Evolutionary conservation across 306 rosid genomes (phyloP), one percentile per base, ranked within the genome.

Genomic region (Glycine latifolia): DNA sequence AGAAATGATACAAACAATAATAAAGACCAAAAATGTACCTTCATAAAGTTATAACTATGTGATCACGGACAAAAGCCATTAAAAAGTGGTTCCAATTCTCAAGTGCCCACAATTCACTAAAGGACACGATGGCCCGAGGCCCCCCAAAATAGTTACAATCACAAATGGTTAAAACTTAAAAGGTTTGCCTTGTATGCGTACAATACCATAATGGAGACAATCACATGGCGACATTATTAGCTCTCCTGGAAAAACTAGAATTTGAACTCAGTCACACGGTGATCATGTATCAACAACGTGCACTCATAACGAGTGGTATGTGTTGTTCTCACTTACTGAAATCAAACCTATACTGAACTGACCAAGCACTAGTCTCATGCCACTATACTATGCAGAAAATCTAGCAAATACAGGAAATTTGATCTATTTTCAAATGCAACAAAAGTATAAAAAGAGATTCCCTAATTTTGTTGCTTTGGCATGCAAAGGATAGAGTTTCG

Each of bases 21-120:
- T 44, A 48, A 76, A 58, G 76, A 67, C 37, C 20, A 83, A 7
- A 65, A 10, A 54, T 10, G 74, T 37, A 43, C 75, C 82, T 47
- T 31, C 55, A 67, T 10, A 26, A 49, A 74, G 83, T 54, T 69
- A 58, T 43, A 13, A 65, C 16, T 48, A 31, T 73, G 70, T 62
- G 81, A 53, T 43, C 67, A 59, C 71, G 63, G 79, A 79, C 86
- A 80, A 61, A 85, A 76, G 54, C 66, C 73, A 63, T 52, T 39
- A 60, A 71, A 85, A 82, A 39, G 60, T 52, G 58, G 7, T 78
- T 68, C 72, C 71, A 59, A 77, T 48, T 47, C 71, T 80, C 74
- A 70, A 44, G 79, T 46, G 77, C 26, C 26, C 71, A 53, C 46
- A 12, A 44, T n/a, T 65, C 80, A 66, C 80, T 74, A 82, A 58